Conservation (phyloP, 805 yeast species). For the Saccharomycopsis lassenensis region DNA sequence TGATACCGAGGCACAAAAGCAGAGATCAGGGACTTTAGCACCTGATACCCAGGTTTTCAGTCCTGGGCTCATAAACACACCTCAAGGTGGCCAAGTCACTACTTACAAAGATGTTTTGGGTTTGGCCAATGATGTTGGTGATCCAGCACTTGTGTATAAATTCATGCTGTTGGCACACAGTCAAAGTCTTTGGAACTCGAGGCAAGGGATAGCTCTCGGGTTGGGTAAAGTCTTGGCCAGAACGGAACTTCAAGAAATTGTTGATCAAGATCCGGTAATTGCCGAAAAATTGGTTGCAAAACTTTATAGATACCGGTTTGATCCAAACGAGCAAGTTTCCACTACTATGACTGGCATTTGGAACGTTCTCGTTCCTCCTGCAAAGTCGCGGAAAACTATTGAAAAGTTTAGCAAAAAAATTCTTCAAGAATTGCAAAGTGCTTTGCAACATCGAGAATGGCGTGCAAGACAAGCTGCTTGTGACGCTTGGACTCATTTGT, state of each 20-base stretch:
- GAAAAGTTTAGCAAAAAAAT: slow-evolving; percentile 46
- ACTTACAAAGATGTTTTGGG: slow-evolving; percentile 84
- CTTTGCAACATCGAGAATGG: slow-evolving; percentile 85
- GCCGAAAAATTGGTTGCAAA: slow-evolving; percentile 65
- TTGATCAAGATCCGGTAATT: slow-evolving; percentile 41
- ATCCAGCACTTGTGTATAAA: slow-evolving; percentile 85
- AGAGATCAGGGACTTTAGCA: slow-evolving; percentile 57
- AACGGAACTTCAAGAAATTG: slow-evolving; percentile 53
- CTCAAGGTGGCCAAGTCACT: slow-evolving; percentile 77
- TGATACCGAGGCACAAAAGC: slow-evolving; percentile 34
- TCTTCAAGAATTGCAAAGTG: slow-evolving; percentile 46
- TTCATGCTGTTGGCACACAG: slow-evolving; percentile 87
- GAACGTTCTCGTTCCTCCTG: slow-evolving; percentile 54
- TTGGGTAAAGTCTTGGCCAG: slow-evolving; percentile 76
- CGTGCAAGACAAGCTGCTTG: slow-evolving; percentile 84
- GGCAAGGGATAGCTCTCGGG: slow-evolving; percentile 92
- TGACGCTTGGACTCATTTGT: slow-evolving; percentile 54
- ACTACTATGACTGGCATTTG: slow-evolving; percentile 84
- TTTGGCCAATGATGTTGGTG: slow-evolving; percentile 90
- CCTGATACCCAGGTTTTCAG: slow-evolving; percentile 80
- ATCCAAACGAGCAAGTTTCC: slow-evolving; percentile 67
- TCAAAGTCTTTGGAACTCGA: slow-evolving; percentile 83
- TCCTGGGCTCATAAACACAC: slow-evolving; percentile 67
- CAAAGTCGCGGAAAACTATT: slow-evolving; percentile 45
- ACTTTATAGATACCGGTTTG: slow-evolving; percentile 73